Evolutionary conservation across 2,329 filamentous ascomycete genomes (phyloP).

Genomic region (Colletotrichum falcatum): DNA sequence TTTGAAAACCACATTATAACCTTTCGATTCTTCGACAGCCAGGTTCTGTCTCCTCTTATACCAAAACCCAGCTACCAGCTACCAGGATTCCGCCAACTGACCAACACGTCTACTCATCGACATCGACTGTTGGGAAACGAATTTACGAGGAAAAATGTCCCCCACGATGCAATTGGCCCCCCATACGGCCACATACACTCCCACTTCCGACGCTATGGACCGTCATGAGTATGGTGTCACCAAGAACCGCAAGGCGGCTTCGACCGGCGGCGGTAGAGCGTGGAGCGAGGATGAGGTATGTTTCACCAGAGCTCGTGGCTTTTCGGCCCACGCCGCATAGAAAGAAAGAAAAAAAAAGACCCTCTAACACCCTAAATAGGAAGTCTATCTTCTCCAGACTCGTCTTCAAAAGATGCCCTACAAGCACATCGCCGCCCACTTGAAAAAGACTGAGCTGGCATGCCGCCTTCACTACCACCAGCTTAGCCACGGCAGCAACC

Average conservation of each 20-base stretch:
- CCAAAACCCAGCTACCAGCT: constrained; percentile 37
- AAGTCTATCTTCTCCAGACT: constrained; percentile 85
- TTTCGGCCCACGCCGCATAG: background rate
- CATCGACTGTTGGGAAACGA: constrained; percentile 46
- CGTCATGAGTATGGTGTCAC: constrained; percentile 70
- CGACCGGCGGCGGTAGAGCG: constrained; percentile 80
- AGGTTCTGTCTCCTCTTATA: constrained; percentile 34
- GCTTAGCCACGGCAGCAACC: constrained; percentile 83
- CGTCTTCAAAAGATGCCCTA: constrained; percentile 91
- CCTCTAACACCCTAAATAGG: constrained; percentile 59
- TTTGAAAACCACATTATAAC: constrained; percentile 22
- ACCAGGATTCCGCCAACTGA: no score
- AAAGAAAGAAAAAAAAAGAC: no score
- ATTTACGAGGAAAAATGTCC: constrained; percentile 59
- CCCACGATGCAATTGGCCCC: constrained; percentile 61
- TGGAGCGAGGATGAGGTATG: constrained; percentile 88
- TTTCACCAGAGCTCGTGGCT: constrained; percentile 2
- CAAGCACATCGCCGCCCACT: constrained; percentile 86
- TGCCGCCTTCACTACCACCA: constrained; percentile 91
- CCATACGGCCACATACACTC: constrained; percentile 59
- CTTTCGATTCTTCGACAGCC: constrained; percentile 39
- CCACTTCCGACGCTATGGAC: constrained; percentile 65
- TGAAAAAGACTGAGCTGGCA: constrained; percentile 89
- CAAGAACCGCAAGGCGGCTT: constrained; percentile 75
- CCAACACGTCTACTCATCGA: background rate